Evolutionary conservation across 495 filamentous ascomycete species (phyloP).

Genomic region (Penicillium desertorum): DNA sequence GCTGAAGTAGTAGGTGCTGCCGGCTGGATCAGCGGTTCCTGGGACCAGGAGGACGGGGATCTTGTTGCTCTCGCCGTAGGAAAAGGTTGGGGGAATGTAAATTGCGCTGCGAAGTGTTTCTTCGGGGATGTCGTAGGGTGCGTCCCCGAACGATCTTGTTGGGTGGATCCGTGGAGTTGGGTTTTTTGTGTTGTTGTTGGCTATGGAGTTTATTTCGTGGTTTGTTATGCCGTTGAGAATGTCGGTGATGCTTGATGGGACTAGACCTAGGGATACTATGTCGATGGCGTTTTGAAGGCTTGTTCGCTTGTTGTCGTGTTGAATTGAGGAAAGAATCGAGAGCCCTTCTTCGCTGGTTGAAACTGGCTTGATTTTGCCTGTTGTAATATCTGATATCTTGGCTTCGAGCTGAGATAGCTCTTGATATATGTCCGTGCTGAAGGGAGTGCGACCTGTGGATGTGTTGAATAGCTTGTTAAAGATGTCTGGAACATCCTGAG

Average conservation of each 20-base stretch:
- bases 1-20: conserved; percentile 39
- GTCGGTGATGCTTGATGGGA: conserved; percentile 5
- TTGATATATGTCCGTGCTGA: neutral
- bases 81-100: conserved; percentile 43
- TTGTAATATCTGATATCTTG: neutral
- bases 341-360: neutral
- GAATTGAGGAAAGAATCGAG: neutral
- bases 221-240: neutral
- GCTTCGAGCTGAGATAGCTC: neutral
- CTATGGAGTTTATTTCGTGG: conserved; percentile 3
- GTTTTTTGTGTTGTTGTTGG: neutral
- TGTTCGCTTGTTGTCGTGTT: neutral
- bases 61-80: conserved; percentile 31
- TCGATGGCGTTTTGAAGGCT: conserved; percentile 1
- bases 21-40: conserved; percentile 44
- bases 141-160: conserved; percentile 33
- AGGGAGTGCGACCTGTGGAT: neutral
- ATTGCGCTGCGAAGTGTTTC: conserved; percentile 38
- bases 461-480: neutral
- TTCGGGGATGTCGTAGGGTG: conserved; percentile 45
- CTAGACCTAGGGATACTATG: neutral
- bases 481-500: neutral
- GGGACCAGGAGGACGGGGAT: conserved; percentile 48
- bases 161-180: conserved; percentile 26
- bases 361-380: conserved; percentile 2